Percentiles rank a stretch among this genome's conserved stretches.
Conservation (phyloP, 495 filamentous ascomycete genomes). For the Penicillium longicatenatum region DNA sequence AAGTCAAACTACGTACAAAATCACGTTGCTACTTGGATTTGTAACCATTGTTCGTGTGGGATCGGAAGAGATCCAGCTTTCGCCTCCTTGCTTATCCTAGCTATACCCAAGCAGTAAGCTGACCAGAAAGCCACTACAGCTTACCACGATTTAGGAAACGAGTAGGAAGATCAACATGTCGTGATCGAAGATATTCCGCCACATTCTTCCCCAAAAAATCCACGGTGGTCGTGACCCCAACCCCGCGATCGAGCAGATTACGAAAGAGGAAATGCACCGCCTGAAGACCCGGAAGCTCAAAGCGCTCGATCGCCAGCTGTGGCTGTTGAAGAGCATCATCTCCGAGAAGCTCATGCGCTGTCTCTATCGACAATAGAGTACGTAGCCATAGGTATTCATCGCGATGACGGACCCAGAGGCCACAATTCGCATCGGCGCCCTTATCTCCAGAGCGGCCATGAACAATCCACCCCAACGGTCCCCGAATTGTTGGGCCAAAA, state of each 20-base stretch:
- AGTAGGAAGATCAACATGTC: conserved; percentile 51
- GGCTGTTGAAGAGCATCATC: conserved; percentile 37
- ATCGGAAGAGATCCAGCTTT: neutral
- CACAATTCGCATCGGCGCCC: conserved; percentile 53
- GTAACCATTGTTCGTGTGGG: too few species aligned
- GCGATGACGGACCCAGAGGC: conserved; percentile 52
- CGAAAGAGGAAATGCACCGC: conserved; percentile 59
- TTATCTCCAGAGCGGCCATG: conserved; percentile 57
- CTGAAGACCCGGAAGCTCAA: conserved; percentile 45
- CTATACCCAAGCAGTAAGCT: neutral
- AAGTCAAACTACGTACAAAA: too few species aligned
- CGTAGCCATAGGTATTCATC: conserved; percentile 56
- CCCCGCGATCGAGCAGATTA: conserved; percentile 56
- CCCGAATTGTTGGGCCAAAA: conserved; percentile 45
- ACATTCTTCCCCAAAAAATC: conserved; percentile 61
- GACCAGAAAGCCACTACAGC: conserved; percentile 20
- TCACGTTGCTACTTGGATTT: too few species aligned
- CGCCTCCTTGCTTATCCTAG: neutral
- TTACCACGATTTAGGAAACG: conserved; percentile 41
- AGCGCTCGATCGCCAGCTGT: conserved; percentile 50
- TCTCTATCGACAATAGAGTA: conserved; percentile 43
- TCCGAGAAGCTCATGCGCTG: conserved; percentile 40
- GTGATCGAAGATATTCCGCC: conserved; percentile 53
- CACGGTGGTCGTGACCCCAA: conserved; percentile 48
- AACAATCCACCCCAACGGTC: conserved; percentile 49